Base-by-base conservation (phyloP, 768 basidiomycete species). In the Clathrus columnatus region DNA sequence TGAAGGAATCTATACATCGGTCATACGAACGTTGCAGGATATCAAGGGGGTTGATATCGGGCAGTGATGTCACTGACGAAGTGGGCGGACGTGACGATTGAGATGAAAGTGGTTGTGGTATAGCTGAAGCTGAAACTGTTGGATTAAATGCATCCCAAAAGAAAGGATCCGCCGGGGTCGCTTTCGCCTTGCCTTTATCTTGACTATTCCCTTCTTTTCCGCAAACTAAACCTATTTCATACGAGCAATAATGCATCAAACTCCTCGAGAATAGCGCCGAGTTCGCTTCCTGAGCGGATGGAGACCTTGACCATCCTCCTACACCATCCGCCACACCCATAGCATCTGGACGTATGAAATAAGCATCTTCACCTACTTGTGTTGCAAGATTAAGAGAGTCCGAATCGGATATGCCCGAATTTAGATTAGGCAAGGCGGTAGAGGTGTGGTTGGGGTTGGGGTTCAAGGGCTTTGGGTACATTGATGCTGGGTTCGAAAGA, bases 281-380 rank as follows among this genome's bases (percentile, higher is more conserved):
- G 63, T 75, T 72, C 21, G 72, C 87, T 58, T 87, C 87, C 5
- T 86, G 72, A 0, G 85, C 77, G 49, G 72, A 73, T 1, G 78
- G 66, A 14, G 76, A 64, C 56, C 73, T 69, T 7, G 84, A 77
- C 93, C 92, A 96, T 0, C 93, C 93, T 0, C 94, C 94, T 0
- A 97, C 94, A 27, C 94, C 94, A 65, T 97, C 94, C 3, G 93
- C 91, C 7, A 98, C 85, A 17, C 94, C 94, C 75, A 98, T 84
- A 5, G 91, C 88, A 64, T 92, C 87, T 56, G 84, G 79, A 5
- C 80, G 73, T 5, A 90, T 70, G 59, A 91, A 91, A 64, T 92
- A 95, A 4, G 92, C 89, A 64, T 97, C 93, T 67, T 97, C 93
- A 41, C 93, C 93, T 10, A 96, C 84, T 64, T 90, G 86, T 0